Evolutionary conservation across 139 green algal species (phyloP), one percentile per base, ranked within the genome.

Genomic region (Micractinium sp.): DNA sequence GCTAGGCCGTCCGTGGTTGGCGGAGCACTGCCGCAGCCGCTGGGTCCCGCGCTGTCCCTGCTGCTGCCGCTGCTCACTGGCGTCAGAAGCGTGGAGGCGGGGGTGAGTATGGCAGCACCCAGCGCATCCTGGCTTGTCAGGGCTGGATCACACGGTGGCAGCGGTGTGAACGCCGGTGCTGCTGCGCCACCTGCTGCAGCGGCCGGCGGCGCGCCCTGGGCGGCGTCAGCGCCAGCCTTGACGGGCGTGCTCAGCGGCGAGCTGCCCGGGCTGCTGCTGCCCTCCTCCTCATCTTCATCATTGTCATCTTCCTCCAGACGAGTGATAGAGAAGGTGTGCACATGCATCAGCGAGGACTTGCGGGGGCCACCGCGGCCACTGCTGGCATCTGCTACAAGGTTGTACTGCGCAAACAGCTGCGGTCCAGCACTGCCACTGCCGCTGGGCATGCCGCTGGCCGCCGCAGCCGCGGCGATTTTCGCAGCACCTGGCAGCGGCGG

Each of bases 61-160:
- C 63, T 79, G 66, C 35, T 63, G 63, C 23, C 36, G 63, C 29
- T 74, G 78, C 35, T 61, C 36, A 29, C 23, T 20, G 82, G 82
- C 23, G 82, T 87, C 82, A 35, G 81, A n/a, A 87, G 82, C 36
- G 63, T 87, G 66, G 66, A 87, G 23, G 82, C 82, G 2, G 82
- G 82, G 13, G 82, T 87, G 20, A 53, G 47, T 0, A 35, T 35
- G 1, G 75, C 4, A 25, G 75, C 63, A 19, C 2, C 20, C 71
- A 77, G 71, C 18, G 22, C 66, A 73, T 2, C 66, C 23, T 27
- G 23, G 66, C 66, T 29, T 4, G 76, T 33, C 76, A 18, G 76
- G 15, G 47, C 39, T 85, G 80, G 53, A 9, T 31, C 39, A 15
- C 13, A 18, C 78, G 35, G 71, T 39, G 78, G 29, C 41, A 66